phyloP scores from a whole-genome alignment of 1,284 basidiomycete genomes.

The Leccinum fallax region DNA sequence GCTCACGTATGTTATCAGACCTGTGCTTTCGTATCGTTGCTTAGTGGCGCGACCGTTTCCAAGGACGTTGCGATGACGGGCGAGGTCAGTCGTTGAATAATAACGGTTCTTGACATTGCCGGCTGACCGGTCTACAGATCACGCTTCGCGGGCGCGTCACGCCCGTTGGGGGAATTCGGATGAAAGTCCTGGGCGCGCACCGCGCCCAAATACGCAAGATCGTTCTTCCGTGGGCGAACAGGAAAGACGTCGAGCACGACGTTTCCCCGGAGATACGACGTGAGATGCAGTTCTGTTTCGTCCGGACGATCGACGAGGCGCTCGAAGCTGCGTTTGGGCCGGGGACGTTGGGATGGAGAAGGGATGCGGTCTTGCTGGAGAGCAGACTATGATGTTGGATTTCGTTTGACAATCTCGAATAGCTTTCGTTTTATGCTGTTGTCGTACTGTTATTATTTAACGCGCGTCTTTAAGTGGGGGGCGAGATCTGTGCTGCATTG shows the following conservation, averaged over 20 bases:
- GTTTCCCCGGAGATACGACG: constrained; percentile 70
- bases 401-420: background rate
- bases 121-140: constrained; percentile 46
- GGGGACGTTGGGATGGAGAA: constrained; percentile 60
- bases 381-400: constrained; percentile 47
- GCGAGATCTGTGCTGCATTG: background rate
- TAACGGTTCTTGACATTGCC: background rate
- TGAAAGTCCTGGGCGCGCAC: constrained; percentile 75
- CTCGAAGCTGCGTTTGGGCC: constrained; percentile 81
- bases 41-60: constrained; percentile 75
- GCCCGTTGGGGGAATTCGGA: constrained; percentile 75
- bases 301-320: constrained; percentile 76
- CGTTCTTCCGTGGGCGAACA: constrained; percentile 80
- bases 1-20: constrained; percentile 43
- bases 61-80: constrained; percentile 81
- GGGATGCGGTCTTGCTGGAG: constrained; percentile 52
- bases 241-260: constrained; percentile 85
- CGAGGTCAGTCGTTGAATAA: constrained; percentile 49
- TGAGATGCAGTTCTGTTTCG: constrained; percentile 80
- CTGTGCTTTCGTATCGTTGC: constrained; percentile 81
- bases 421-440: constrained; percentile 2
- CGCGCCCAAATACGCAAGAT: constrained; percentile 81
- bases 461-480: background rate
- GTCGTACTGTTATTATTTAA: background rate
- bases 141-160: constrained; percentile 79